Percentiles rank a stretch among this genome's conserved stretches.
These are phyloP conservation scores for Onygenales sp. DNA, from an alignment of 2,329 filamentous ascomycete species.

Conservation along the genomic window DNA sequence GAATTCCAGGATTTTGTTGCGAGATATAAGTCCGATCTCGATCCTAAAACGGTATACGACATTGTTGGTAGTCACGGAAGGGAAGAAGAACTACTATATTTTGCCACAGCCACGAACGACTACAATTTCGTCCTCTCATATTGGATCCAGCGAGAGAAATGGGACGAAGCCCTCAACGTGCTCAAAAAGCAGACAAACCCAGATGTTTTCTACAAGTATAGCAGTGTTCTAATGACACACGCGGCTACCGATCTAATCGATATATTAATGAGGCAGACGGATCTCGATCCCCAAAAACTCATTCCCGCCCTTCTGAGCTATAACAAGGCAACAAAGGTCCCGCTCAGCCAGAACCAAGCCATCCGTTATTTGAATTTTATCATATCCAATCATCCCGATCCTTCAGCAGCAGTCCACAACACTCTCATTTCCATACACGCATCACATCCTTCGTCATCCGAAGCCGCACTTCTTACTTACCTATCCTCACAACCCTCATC, in stretches of 20 bases:
- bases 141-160: constrained; percentile 92
- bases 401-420: constrained; percentile 82
- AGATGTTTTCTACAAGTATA: constrained; percentile 93
- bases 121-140: constrained; percentile 93
- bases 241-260: constrained; percentile 81
- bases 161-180: constrained; percentile 76
- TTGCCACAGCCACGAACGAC: constrained; percentile 79
- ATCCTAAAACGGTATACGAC: constrained; percentile 87
- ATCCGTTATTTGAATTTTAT: constrained; percentile 88
- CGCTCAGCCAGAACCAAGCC: constrained; percentile 74
- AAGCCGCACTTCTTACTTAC: constrained; percentile 77
- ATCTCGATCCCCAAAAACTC: constrained; percentile 74
- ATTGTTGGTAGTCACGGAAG: constrained; percentile 91
- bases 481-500: constrained; percentile 84
- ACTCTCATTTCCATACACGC: constrained; percentile 95
- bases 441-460: constrained; percentile 70
- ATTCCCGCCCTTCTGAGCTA: constrained; percentile 93
- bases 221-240: constrained; percentile 91
- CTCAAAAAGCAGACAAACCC: constrained; percentile 87
- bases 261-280: constrained; percentile 83
- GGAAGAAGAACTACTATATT: constrained; percentile 85
- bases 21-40: constrained; percentile 77
- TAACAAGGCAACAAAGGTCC: constrained; percentile 60
- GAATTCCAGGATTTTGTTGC: constrained; percentile 85
- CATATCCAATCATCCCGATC: constrained; percentile 72